A percentile compares a stretch with the other conserved stretches of the same genome.
These are phyloP conservation scores for Fusarium temperatum DNA, from an alignment of 2,329 filamentous ascomycete genomes.

Conservation along the genomic window DNA sequence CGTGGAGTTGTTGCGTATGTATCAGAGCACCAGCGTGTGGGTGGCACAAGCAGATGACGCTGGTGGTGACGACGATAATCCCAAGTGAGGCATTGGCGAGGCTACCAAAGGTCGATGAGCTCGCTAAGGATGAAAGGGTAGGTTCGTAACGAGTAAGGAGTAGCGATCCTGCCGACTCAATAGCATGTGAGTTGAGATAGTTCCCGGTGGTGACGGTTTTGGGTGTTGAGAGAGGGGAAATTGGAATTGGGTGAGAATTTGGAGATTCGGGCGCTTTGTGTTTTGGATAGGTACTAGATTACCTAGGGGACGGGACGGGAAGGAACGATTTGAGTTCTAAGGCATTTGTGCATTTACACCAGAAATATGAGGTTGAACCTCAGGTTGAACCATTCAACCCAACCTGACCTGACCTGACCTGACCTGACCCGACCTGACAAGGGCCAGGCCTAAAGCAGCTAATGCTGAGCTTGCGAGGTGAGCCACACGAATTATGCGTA, in stretches of 20 bases:
- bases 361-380: constrained; percentile 44
- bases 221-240: constrained; percentile 15
- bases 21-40: constrained; percentile 17
- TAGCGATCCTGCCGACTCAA: background rate
- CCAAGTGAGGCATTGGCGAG: constrained; percentile 21
- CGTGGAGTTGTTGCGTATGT: constrained; percentile 14
- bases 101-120: background rate
- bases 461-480: constrained; percentile 14
- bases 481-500: constrained; percentile 13
- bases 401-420: constrained; percentile 18
- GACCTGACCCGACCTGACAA: constrained; percentile 23
- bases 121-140: background rate
- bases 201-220: background rate
- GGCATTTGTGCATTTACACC: constrained; percentile 45
- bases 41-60: constrained; percentile 36
- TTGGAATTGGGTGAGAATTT: constrained; percentile 11
- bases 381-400: constrained; percentile 16
- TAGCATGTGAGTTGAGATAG: constrained; percentile 3
- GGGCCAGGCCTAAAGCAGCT: constrained; percentile 40
- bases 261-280: constrained; percentile 29
- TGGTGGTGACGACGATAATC: constrained; percentile 29
- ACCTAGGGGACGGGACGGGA: background rate
- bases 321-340: constrained; percentile 23
- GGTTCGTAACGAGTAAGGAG: background rate
- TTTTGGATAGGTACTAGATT: constrained; percentile 10